phyloP scores from a whole-genome alignment of 768 basidiomycete genomes.

The Boletus coccyginus region DNA sequence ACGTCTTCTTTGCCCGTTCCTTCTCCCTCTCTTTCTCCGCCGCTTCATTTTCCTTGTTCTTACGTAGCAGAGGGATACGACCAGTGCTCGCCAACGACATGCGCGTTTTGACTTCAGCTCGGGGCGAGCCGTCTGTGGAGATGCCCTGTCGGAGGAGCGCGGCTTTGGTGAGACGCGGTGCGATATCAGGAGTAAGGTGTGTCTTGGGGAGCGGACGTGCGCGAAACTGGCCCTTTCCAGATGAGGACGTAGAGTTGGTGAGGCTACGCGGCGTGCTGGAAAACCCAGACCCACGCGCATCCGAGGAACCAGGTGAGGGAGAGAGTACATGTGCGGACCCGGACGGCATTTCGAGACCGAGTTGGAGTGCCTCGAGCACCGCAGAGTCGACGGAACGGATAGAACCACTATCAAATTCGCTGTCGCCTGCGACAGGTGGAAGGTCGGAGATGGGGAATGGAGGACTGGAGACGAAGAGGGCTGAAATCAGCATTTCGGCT shows the following conservation, averaged over 20 bases:
- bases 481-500: constrained; percentile 77
- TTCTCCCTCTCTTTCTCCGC: constrained; percentile 58
- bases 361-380: constrained; percentile 43
- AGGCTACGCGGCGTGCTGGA: constrained; percentile 28
- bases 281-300: constrained; percentile 20
- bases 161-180: constrained; percentile 73
- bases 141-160: constrained; percentile 70
- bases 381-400: constrained; percentile 46
- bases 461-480: constrained; percentile 80
- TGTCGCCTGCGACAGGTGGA: constrained; percentile 40
- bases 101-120: constrained; percentile 17
- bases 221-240: constrained; percentile 54
- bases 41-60: constrained; percentile 27
- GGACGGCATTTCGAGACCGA: constrained; percentile 40
- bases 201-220: constrained; percentile 69
- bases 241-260: constrained; percentile 33
- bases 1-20: constrained; percentile 60
- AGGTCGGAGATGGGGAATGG: constrained; percentile 72
- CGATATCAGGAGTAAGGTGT: constrained; percentile 60
- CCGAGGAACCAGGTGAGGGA: constrained; percentile 29
- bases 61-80: constrained; percentile 27
- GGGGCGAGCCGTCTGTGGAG: constrained; percentile 36
- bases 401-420: constrained; percentile 35
- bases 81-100: constrained; percentile 36
- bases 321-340: constrained; percentile 41